Conservation (phyloP, 2,329 filamentous ascomycete species). For the Alternaria brassicicola region DNA sequence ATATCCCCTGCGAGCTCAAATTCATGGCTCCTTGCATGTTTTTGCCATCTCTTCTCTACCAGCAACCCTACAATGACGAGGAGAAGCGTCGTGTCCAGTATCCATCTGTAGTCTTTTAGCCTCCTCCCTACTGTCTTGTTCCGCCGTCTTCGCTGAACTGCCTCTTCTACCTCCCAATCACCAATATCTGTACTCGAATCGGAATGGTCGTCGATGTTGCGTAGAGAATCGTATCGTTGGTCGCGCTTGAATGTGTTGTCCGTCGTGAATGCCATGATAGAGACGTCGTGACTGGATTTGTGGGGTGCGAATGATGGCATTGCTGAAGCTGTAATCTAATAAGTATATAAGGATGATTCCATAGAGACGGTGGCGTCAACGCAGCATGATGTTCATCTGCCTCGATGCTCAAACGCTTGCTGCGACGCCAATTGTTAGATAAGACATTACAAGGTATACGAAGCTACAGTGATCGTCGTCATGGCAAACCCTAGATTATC, state of each 20-base stretch:
- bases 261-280: conserved; percentile 10
- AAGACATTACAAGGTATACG: conserved; percentile 1
- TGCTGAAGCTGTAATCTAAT: not conserved
- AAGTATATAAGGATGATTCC: not conserved
- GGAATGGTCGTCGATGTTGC: conserved; percentile 24
- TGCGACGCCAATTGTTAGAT: conserved; percentile 39
- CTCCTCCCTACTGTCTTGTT: conserved; percentile 21
- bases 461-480: not conserved
- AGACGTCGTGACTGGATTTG: conserved; percentile 23
- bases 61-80: conserved; percentile 38
- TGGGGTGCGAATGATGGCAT: conserved; percentile 18
- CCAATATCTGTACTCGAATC: conserved; percentile 41
- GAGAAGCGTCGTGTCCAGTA: conserved; percentile 37
- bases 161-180: conserved; percentile 28
- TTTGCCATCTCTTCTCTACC: conserved; percentile 32
- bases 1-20: conserved; percentile 40
- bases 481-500: not conserved
- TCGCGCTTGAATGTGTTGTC: conserved; percentile 25
- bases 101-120: conserved; percentile 30
- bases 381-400: conserved; percentile 1
- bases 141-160: conserved; percentile 6
- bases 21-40: conserved; percentile 13
- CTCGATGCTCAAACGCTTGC: conserved; percentile 21
- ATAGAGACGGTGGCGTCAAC: not conserved
- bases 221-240: conserved; percentile 33